phyloP scores from a whole-genome alignment of 768 basidiomycete genomes.

The Podaxis sp. region DNA sequence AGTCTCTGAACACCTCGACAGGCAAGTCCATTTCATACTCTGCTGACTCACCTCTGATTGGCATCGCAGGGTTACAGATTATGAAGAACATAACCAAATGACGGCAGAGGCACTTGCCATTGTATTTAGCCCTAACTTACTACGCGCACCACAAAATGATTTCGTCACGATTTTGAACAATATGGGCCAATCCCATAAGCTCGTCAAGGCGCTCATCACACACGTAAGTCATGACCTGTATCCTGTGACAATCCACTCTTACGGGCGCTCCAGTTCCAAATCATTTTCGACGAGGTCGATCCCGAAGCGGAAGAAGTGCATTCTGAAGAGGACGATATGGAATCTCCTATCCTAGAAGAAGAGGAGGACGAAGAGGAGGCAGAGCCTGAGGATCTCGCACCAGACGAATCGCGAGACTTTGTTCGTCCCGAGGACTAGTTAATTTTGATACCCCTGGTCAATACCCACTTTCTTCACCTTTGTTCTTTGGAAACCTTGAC shows the following conservation, averaged over 20 bases:
- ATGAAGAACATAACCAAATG: conserved; percentile 89
- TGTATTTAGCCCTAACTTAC: conserved; percentile 80
- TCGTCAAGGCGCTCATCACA: conserved; percentile 75
- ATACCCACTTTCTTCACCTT: conserved; percentile 7
- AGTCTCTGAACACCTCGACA: conserved; percentile 82
- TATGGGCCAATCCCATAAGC: conserved; percentile 74
- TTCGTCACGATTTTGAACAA: conserved; percentile 77
- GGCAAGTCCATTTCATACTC: conserved; percentile 33
- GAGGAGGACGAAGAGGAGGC: conserved; percentile 54
- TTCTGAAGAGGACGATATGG: conserved; percentile 65
- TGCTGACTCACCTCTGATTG: neutral
- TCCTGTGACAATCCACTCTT: conserved; percentile 11
- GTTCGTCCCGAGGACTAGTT: conserved; percentile 4
- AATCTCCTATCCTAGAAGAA: conserved; percentile 67
- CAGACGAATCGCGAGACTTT: conserved; percentile 3
- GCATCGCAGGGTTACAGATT: conserved; percentile 71
- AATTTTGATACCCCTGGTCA: conserved; percentile 11
- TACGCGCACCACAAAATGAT: conserved; percentile 77
- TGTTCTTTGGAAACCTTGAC: conserved; percentile 10
- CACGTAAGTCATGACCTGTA: conserved; percentile 51
- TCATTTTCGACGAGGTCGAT: conserved; percentile 74
- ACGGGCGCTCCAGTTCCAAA: conserved; percentile 44
- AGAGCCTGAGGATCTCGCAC: neutral
- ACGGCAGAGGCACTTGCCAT: conserved; percentile 82
- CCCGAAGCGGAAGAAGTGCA: conserved; percentile 56